Evolutionary conservation across 306 rosid genomes (phyloP), one percentile per base, ranked within the genome.

Genomic region (Dicorynia guianensis): DNA sequence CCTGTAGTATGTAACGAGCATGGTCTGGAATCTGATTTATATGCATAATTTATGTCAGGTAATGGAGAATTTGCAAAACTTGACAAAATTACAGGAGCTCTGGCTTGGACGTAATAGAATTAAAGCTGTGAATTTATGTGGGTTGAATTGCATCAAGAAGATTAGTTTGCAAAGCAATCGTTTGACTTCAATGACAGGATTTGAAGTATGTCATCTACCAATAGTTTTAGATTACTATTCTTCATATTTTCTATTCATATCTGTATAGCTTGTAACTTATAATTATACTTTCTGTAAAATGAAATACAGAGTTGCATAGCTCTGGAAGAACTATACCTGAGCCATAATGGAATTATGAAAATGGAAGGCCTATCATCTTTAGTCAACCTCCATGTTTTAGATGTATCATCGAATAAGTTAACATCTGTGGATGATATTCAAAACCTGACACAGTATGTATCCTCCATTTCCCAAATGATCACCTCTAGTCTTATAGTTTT

Each of bases 101-200:
- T 96, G 99, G 98, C 89, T 90, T 66, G 99, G 99, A 12, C 93
- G 93, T 34, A 96, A 96, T 75, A 89, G 99, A 46, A 89, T 92
- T 63, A 96, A 96, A 80, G 75, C 55, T 50, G 88, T 96, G 10
- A 88, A 92, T 79, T 80, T 96, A 49, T 96, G 96, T 67, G 98
- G 98, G 66, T 81, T 92, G 65, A 84, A 83, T 75, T 88, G 86
- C 76, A 88, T 96, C 65, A 84, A 87, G 89, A 90, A 90, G 88
- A 88, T 96, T 84, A 96, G 97, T 87, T 74, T 96, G 89, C 99
- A 92, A 62, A 96, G 99, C 86, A 96, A 96, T 77, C 93, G 96
- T 38, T 80, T 92, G 85, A 96, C 98, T 80, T 83, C 96, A 4
- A 90, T 86, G 91, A 50, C 61, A 39, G 98, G 99, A 73, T 83